Evolutionary conservation across 306 rosid genomes (phyloP), one percentile per base, ranked within the genome.

Genomic region (Elaeagnus macrophylla): DNA sequence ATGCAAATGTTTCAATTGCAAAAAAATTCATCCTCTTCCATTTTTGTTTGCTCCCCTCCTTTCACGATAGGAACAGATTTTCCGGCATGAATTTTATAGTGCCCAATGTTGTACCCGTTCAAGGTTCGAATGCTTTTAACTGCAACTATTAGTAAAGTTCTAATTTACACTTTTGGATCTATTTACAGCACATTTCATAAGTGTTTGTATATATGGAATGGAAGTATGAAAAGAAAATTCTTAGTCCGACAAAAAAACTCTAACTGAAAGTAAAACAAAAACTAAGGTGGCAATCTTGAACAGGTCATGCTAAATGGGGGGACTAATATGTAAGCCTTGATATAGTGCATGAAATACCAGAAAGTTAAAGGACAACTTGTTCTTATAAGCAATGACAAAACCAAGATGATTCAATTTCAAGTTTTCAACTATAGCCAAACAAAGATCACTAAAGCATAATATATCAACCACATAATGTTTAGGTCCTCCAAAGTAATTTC

Each of bases 21-120:
- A n/a, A 36, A 76, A 70, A 86, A 84, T 80, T 91, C 97, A 35
- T 96, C 97, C 91, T 90, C 97, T 78, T 90, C 97, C 97, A 90
- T 90, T 61, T 90, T 90, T 15, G 95, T 90, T 75, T 90, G 95
- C 80, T 91, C 97, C 68, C 97, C 97, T 39, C 96, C 97, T 78
- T 84, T 91, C 76, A 91, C 97, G 56, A 84, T 86, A 14, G 97
- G 95, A 70, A 91, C 94, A 11, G 91, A 91, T 61, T 86, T 86
- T 56, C 85, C 97, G 18, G 95, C 96, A 77, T 91, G 97, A 60
- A 91, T 91, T 69, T 91, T 95, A 76, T 91, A 91, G 73, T 77
- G 88, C 51, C 96, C 97, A 60, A 91, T 81, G 83, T 96, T 84
- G 66, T 91, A 96, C 53, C 97, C 97, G 65, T 86, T 91, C 93